Evolutionary conservation across 805 yeast genomes (phyloP).

Genomic region (Hemisphaericaspora nanyangensis): DNA sequence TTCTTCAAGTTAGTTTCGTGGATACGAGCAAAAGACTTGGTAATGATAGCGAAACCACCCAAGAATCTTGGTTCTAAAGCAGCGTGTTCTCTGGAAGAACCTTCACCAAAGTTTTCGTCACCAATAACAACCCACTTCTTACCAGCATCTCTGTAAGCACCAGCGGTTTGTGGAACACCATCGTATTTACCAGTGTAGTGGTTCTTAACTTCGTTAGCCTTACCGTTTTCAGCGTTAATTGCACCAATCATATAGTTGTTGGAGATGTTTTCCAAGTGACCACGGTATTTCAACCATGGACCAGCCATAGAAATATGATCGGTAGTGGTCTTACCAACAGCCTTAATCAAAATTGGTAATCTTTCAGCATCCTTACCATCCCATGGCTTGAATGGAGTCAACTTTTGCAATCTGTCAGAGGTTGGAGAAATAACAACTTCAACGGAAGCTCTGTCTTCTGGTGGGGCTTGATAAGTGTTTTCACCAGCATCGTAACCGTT

Average conservation of each 20-base stretch:
- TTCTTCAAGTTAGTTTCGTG: slow-evolving; percentile 99
- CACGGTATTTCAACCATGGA: slow-evolving; percentile 99
- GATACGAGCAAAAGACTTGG: slow-evolving; percentile 97
- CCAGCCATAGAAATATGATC: slow-evolving; percentile 99
- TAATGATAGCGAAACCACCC: slow-evolving; percentile 96
- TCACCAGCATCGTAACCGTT: slow-evolving; percentile 90
- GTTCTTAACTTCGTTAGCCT: slow-evolving; percentile 89
- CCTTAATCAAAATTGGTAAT: slow-evolving; percentile 93
- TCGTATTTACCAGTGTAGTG: slow-evolving; percentile 85
- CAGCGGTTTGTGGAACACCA: slow-evolving; percentile 97
- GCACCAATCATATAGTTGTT: slow-evolving; percentile 99
- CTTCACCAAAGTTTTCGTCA: slow-evolving; percentile 99
- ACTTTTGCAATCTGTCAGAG: slow-evolving; percentile 92
- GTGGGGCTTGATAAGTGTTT: slow-evolving; percentile 97
- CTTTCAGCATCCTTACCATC: slow-evolving; percentile 88
- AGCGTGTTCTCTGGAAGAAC: slow-evolving; percentile 99
- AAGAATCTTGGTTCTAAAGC: slow-evolving; percentile 99
- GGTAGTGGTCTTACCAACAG: slow-evolving; percentile 96
- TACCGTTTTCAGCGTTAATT: slow-evolving; percentile 90
- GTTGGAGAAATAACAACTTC: slow-evolving; percentile 77
- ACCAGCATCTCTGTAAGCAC: slow-evolving; percentile 90
- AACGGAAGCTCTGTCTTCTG: slow-evolving; percentile 74
- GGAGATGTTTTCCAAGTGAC: slow-evolving; percentile 97
- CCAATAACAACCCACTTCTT: slow-evolving; percentile 96
- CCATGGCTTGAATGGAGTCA: slow-evolving; percentile 94